These are phyloP conservation scores for Schizonepeta tenuifolia DNA, from an alignment of 257 asterid species.

Conservation along the genomic window DNA sequence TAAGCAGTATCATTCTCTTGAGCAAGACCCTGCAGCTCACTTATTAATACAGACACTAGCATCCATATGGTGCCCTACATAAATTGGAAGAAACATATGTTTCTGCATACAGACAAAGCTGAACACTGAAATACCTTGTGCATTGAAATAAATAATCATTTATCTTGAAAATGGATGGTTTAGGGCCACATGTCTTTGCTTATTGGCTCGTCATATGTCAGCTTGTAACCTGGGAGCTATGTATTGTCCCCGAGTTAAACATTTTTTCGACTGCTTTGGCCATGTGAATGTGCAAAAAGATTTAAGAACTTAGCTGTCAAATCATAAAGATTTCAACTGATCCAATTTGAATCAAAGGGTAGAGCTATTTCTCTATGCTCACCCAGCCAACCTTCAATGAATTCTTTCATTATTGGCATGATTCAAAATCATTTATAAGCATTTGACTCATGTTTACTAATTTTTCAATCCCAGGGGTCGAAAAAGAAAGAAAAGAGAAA, in stretches of 20 bases:
- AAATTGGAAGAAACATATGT: constrained; percentile 16
- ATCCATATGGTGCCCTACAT: background rate
- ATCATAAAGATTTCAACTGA: background rate
- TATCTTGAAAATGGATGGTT: background rate
- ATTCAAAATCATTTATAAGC: constrained; percentile 17
- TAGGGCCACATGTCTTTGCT: background rate
- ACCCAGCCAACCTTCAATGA: background rate
- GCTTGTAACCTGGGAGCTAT: constrained; percentile 11
- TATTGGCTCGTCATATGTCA: background rate
- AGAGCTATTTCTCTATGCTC: background rate
- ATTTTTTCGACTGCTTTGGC: constrained; percentile 23
- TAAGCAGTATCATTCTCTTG: constrained; percentile 7
- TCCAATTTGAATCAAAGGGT: constrained; percentile 5
- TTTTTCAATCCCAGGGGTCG: background rate
- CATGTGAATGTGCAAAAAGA: constrained; percentile 6
- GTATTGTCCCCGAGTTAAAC: background rate
- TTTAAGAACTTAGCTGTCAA: background rate
- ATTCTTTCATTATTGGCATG: constrained; percentile 10
- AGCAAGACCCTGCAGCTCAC: background rate
- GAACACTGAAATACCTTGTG: background rate
- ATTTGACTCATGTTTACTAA: constrained; percentile 24
- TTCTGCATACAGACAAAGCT: constrained; percentile 13
- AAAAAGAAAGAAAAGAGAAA: background rate
- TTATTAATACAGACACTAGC: background rate
- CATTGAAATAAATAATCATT: background rate